Percentiles rank a stretch among this genome's conserved stretches.
Conservation (phyloP, 129 eudicot genomes). For the Ambrosia artemisiifolia region DNA sequence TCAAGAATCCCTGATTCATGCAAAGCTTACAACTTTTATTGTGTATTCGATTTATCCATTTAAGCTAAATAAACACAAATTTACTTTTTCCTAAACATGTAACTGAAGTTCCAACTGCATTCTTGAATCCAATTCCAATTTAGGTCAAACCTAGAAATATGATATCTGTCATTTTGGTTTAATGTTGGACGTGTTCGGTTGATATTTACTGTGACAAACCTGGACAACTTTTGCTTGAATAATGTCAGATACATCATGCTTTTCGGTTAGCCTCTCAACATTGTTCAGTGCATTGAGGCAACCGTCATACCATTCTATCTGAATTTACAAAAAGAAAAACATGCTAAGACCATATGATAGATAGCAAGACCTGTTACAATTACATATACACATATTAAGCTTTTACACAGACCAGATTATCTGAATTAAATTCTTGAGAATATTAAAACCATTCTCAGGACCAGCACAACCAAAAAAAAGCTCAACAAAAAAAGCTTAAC, state of each 20-base stretch:
- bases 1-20: too few species aligned
- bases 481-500: background rate
- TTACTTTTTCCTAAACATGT: too few species aligned
- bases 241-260: conserved; percentile 64
- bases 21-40: too few species aligned
- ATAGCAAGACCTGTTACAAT: background rate
- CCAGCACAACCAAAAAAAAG: conserved; percentile 2
- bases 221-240: conserved; percentile 82
- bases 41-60: too few species aligned
- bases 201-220: conserved; percentile 33
- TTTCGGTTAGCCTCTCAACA: conserved; percentile 62
- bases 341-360: conserved; percentile 19
- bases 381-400: conserved; percentile 11
- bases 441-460: background rate
- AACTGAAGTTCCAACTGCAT: too few species aligned
- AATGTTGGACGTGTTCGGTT: too few species aligned
- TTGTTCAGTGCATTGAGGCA: conserved; percentile 68
- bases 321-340: conserved; percentile 26
- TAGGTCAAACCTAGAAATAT: too few species aligned
- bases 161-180: too few species aligned
- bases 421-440: background rate
- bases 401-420: background rate
- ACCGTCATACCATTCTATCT: conserved; percentile 85
- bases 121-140: too few species aligned
- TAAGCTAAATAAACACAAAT: too few species aligned